A percentile compares a stretch with the other conserved stretches of the same genome.
Conservation (phyloP, 2,329 filamentous ascomycete species). For the Claviceps humidiphila region DNA sequence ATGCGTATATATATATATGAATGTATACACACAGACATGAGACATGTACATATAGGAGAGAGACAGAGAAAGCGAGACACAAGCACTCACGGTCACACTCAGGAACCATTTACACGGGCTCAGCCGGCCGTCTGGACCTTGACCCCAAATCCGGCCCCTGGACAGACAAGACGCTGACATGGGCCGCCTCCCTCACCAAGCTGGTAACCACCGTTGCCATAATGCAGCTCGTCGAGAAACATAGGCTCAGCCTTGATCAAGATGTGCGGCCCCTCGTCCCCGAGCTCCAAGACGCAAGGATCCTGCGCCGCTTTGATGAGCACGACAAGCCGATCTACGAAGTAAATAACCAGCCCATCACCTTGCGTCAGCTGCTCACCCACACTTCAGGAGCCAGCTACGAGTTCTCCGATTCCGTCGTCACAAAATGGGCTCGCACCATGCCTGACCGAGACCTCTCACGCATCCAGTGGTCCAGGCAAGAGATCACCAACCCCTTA, state of each 20-base stretch:
- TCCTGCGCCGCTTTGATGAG: conserved; percentile 24
- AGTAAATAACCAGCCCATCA: conserved; percentile 24
- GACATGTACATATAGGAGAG: no score
- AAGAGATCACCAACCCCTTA: conserved; percentile 28
- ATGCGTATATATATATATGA: not conserved
- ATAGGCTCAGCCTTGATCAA: conserved; percentile 21
- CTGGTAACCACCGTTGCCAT: conserved; percentile 24
- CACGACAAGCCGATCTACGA: conserved; percentile 24
- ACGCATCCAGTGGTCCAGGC: conserved; percentile 19
- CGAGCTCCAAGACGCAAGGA: conserved; percentile 19
- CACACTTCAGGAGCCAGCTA: conserved; percentile 36
- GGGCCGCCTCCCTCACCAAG: conserved; percentile 30
- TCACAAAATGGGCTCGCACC: conserved; percentile 25
- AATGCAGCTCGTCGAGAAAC: conserved; percentile 27
- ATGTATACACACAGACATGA: not conserved
- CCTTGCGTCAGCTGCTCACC: conserved; percentile 31
- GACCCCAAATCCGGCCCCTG: conserved; percentile 17
- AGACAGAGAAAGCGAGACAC: no score
- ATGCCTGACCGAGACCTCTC: conserved; percentile 18
- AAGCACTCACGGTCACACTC: no score
- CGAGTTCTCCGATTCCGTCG: conserved; percentile 25
- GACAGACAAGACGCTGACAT: conserved; percentile 19
- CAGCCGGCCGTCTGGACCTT: conserved; percentile 23
- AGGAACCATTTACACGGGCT: conserved; percentile 23
- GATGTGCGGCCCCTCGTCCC: conserved; percentile 22